These are phyloP conservation scores for Firmiana major DNA, from an alignment of 345 rosid genomes.

Conservation along the genomic window DNA sequence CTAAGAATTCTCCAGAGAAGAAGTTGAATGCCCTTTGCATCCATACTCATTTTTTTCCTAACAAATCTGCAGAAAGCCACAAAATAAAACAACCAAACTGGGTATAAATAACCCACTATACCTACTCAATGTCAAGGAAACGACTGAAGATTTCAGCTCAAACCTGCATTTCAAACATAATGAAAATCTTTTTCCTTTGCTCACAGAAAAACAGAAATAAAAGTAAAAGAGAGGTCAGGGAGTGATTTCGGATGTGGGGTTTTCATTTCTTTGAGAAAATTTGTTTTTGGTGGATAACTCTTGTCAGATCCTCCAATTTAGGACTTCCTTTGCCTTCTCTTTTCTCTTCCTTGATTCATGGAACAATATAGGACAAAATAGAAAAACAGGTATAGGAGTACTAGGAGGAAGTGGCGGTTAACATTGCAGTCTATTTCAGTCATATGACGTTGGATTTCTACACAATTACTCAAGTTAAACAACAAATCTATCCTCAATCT, in stretches of 20 bases:
- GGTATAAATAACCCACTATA: neutral
- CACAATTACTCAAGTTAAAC: neutral
- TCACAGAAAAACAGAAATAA: neutral
- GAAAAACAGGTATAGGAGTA: conserved; percentile 20
- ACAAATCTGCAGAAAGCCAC: neutral
- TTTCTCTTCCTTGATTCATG: conserved; percentile 19
- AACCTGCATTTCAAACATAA: no score
- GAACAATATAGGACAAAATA: conserved; percentile 24
- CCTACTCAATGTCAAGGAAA: neutral
- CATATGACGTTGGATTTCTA: neutral
- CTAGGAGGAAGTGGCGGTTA: neutral
- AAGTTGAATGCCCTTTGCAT: conserved; percentile 39
- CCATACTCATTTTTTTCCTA: conserved; percentile 42
- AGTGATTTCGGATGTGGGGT: conserved; percentile 5
- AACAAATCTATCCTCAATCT: no score
- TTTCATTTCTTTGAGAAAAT: conserved; percentile 18
- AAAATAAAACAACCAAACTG: neutral
- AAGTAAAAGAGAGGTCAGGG: conserved; percentile 13
- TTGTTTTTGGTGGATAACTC: conserved; percentile 25
- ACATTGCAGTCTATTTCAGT: neutral
- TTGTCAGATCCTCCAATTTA: conserved; percentile 35
- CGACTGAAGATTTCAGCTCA: neutral
- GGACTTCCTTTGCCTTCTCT: conserved; percentile 19
- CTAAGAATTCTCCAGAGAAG: conserved; percentile 38
- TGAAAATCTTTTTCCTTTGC: neutral